Base-by-base conservation (phyloP, 768 basidiomycete species). In the Boletus subparvulus region DNA sequence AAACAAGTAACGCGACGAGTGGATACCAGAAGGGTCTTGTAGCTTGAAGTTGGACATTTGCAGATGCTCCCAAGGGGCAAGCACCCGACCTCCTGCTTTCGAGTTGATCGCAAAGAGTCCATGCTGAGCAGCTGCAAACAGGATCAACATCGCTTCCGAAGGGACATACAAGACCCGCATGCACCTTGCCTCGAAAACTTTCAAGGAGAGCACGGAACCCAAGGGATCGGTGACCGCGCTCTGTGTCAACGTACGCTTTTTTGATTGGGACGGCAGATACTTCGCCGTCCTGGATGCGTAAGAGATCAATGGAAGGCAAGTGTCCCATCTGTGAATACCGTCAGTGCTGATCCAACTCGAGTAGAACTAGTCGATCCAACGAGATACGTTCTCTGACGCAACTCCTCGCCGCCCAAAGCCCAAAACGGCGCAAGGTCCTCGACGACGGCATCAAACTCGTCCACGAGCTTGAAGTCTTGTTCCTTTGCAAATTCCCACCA, bases 21-120 rank as follows among this genome's bases (percentile, higher is more conserved):
- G 32, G 69, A 44, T 55, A 75, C 76, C 69, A 36, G 70, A 68
- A 5, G 69, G 60, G 43, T 73, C 73, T 62, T 74, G 72, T 13
- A 30, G 42, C 0, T 93, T 90, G 46, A 86, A 70, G 67, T 94
- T 95, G 7, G 89, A 82, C 65, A 82, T 86, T 39, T 75, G 68
- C n/a, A 78, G 78, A 63, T 91, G 84, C 68, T 96, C 94, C 94
- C 94, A 97, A 41, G 94, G 90, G 6, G 96, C 87, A 14, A 99
- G 78, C 9, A 99, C 85, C 16, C 97, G 87, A 12, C 96, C 92
- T 74, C 98, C 97, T 1, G 94, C 90, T 74, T 88, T 90, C 24
- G 90, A 85, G 64, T 98, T 98, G 74, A 99, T 85, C 0, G 97
- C 85, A 61, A 99, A 86, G n/a, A n/a, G 64, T 97, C 90, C 87